Percentiles rank a stretch among this genome's conserved stretches.
Evolutionary conservation across 1,139 yeast species (phyloP).

Genomic region (Candida gigantensis): DNA sequence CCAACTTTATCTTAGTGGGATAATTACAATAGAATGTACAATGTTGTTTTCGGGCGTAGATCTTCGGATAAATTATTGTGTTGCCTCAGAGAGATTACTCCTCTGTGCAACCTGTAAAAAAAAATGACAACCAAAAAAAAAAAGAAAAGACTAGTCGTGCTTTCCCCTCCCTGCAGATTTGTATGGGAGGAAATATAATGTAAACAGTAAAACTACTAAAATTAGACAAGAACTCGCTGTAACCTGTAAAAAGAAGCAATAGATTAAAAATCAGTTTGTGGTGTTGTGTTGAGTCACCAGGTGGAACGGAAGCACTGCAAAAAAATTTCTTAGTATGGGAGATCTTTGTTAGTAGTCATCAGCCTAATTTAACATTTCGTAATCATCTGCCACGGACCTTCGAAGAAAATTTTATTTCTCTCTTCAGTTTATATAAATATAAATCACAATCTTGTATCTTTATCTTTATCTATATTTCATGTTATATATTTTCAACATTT

Average conservation of each 20-base stretch:
- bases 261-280: neutral
- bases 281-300: constrained; percentile 1
- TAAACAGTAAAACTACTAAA: no score
- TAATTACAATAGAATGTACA: no score
- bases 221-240: no score
- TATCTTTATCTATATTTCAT: neutral
- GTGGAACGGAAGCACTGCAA: neutral
- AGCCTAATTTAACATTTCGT: neutral
- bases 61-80: neutral
- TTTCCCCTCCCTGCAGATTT: neutral
- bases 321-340: no score
- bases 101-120: neutral
- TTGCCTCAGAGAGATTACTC: neutral
- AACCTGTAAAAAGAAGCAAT: neutral
- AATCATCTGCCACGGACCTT: no score
- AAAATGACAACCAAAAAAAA: neutral
- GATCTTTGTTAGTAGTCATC: neutral
- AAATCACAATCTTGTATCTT: neutral
- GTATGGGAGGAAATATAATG: neutral
- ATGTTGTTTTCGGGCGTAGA: no score
- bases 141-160: neutral
- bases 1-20: no score
- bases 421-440: neutral
- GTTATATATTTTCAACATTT: neutral
- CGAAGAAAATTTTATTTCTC: no score